Percentiles rank a stretch among this genome's conserved stretches.
Conservation (phyloP, 306 rosid species). For the barrel medic (Medicago truncatula) region MtrunA17r5.0-ANR NC_053046.1:4667001-4667500, state of each 20-base stretch:
- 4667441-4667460: background rate
- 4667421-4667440: background rate
- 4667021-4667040: background rate
- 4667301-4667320: background rate
- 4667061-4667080: background rate
- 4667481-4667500: constrained; percentile 5
- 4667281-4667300: background rate
- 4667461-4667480: background rate
- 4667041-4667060: background rate
- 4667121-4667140: background rate
- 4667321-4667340: background rate
- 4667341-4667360: background rate
- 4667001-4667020: background rate
- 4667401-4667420: background rate
- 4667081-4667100: background rate
- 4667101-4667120: background rate
- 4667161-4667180: background rate
- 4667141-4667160: background rate
- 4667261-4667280: background rate
- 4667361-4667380: background rate
- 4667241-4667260: background rate
- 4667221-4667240: background rate
- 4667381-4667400: background rate
- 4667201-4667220: background rate
- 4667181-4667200: background rate